Conservation (phyloP, 2,329 filamentous ascomycete species). For the Cordyceps militaris region DNA sequence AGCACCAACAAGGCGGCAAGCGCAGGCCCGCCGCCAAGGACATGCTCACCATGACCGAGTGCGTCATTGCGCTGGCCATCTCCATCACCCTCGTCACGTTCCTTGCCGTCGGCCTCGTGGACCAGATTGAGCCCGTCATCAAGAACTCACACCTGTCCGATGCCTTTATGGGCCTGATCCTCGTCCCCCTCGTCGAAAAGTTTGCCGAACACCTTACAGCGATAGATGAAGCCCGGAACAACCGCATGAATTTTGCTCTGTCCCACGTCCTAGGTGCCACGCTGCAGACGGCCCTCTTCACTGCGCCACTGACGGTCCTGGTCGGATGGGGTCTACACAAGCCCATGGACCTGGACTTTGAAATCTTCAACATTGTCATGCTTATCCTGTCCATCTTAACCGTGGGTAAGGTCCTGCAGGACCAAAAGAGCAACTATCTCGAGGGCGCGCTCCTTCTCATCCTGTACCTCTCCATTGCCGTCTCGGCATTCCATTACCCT, state of each 20-base stretch:
- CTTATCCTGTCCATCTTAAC: slow-evolving; percentile 79
- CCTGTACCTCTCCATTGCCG: slow-evolving; percentile 53
- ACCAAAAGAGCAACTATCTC: slow-evolving; percentile 85
- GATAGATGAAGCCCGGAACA: slow-evolving; percentile 76
- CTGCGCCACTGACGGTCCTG: slow-evolving; percentile 74
- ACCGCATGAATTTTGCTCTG: slow-evolving; percentile 77
- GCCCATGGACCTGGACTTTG: slow-evolving; percentile 73
- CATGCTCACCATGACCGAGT: slow-evolving; percentile 71
- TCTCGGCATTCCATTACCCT: slow-evolving; percentile 51
- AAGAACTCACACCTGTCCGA: slow-evolving; percentile 38
- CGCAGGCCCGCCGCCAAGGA: slow-evolving; percentile 52
- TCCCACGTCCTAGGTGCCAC: slow-evolving; percentile 81
- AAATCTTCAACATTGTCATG: slow-evolving; percentile 77
- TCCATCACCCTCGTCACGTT: slow-evolving; percentile 64
- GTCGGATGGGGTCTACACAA: slow-evolving; percentile 67
- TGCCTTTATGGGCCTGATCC: slow-evolving; percentile 60
- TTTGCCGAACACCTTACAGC: slow-evolving; percentile 79
- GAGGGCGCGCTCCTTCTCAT: slow-evolving; percentile 77
- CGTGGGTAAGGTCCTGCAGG: slow-evolving; percentile 78
- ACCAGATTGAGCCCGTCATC: slow-evolving; percentile 59
- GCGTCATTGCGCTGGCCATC: slow-evolving; percentile 54
- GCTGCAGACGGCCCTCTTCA: slow-evolving; percentile 84
- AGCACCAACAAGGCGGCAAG: slow-evolving; percentile 57
- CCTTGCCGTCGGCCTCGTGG: slow-evolving; percentile 66
- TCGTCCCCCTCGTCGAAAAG: slow-evolving; percentile 79